Base-by-base conservation (phyloP, 805 yeast genomes). In the Starmerella cellae region DNA sequence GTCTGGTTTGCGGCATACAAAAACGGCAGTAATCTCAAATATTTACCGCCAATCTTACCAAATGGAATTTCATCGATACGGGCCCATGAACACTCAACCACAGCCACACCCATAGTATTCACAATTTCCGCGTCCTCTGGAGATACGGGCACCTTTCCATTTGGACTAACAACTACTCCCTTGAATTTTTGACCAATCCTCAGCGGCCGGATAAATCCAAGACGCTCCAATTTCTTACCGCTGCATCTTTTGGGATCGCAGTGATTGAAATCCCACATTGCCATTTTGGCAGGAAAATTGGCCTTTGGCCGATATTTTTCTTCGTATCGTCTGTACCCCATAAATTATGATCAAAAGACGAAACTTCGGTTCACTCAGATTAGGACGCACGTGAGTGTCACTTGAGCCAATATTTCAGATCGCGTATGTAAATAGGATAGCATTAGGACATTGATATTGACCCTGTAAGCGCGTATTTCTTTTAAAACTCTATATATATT, bases 21-120 rank as follows among this genome's bases (percentile, higher is more conserved):
- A 54, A 88, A 91, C 0, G 98, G 98, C 44, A 91, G 50, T 3
- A 91, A 65, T 37, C 98, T 67, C 57, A 88, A 95, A 54, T 83
- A 70, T 47, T 74, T 75, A 4, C 97, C 97, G 3, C 97, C 97
- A 45, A 91, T 85, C 56, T 82, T 83, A 46, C 70, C 66, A 61
- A 91, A 91, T 4, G 98, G 98, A n/a, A 91, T 76, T 60, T 91
- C 98, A 43, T 85, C 94, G n/a, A 91, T 60, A 42, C 97, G 67
- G 0, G 98, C 98, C 98, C 98, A 91, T 2, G 95, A 84, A 62
- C 97, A 88, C 59, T 91, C 98, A 2, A 91, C 97, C 8, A 91
- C 98, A 0, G 98, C 95, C n/a, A 85, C 91, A 29, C 98, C 98
- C 32, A 67, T 58, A 23, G 68, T 68, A 53, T 81, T 94, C 0